A percentile compares a stretch with the other conserved stretches of the same genome.
Conservation (phyloP, 2,329 filamentous ascomycete genomes). For the Stachybotrys chartarum region DNA sequence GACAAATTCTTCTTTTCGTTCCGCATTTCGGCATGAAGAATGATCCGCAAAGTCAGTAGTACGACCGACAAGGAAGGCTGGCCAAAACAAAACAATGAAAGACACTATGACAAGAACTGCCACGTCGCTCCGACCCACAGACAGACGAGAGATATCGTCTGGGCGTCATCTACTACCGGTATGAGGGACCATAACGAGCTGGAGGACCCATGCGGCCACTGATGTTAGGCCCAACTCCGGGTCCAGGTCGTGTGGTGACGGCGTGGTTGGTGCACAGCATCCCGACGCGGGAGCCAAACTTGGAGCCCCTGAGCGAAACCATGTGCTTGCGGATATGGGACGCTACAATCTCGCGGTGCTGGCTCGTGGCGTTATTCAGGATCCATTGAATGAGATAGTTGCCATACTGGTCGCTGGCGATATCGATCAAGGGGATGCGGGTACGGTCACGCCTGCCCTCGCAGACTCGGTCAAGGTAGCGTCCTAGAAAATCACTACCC, state of each 20-base stretch:
- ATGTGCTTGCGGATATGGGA: conserved; percentile 97
- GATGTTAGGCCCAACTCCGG: conserved; percentile 64
- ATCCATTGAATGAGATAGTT: conserved; percentile 99
- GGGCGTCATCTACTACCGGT: conserved; percentile 36
- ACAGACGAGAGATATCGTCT: not conserved
- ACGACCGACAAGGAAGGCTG: not conserved
- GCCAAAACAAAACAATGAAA: not conserved
- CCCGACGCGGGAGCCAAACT: conserved; percentile 95
- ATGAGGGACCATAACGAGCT: conserved; percentile 50
- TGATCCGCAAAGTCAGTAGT: conserved; percentile 12
- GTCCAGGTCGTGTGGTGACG: conserved; percentile 79
- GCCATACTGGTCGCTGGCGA: conserved; percentile 96
- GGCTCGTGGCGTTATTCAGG: conserved; percentile 75
- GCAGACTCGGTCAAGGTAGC: conserved; percentile 90
- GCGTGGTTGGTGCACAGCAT: conserved; percentile 98
- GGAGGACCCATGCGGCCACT: conserved; percentile 49
- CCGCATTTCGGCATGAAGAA: conserved; percentile 25
- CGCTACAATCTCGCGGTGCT: conserved; percentile 89
- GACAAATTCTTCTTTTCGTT: conserved; percentile 36
- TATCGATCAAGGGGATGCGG: conserved; percentile 94
- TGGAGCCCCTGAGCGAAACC: conserved; percentile 96
- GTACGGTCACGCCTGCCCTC: conserved; percentile 85
- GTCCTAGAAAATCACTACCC: conserved; percentile 79
- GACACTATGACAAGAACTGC: not conserved
- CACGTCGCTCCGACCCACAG: not conserved